A percentile compares a stretch with the other conserved stretches of the same genome.
Conservation (phyloP, 2,329 filamentous ascomycete species). For the Periconia sp. region DNA sequence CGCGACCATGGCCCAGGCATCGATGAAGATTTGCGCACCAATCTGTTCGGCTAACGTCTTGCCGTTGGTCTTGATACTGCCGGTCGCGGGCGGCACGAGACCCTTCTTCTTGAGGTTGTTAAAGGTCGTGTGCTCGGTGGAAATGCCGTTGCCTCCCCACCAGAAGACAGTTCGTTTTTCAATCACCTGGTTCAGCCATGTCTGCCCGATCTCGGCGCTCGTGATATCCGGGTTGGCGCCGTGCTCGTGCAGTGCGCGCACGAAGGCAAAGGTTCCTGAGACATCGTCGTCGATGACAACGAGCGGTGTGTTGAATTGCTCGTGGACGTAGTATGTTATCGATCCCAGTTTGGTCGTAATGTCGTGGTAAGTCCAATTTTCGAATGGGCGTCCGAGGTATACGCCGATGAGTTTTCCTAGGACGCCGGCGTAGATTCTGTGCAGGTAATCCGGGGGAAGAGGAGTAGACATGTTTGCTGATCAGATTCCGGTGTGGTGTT, state of each 20-base stretch:
- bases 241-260: conserved; percentile 31
- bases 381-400: conserved; percentile 43
- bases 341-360: conserved; percentile 36
- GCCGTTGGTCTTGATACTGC: conserved; percentile 8
- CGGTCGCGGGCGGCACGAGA: conserved; percentile 28
- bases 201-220: conserved; percentile 2
- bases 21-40: conserved; percentile 13
- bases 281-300: conserved; percentile 13
- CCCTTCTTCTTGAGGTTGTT: conserved; percentile 41
- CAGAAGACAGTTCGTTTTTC: conserved; percentile 38
- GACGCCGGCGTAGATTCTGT: conserved; percentile 44
- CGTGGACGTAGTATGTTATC: conserved; percentile 11
- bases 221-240: neutral
- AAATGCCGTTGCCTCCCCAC: conserved; percentile 45
- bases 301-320: conserved; percentile 3
- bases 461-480: too few relatives aligned
- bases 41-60: conserved; percentile 11
- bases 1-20: conserved; percentile 8
- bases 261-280: conserved; percentile 38
- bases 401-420: conserved; percentile 45
- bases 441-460: conserved; percentile 28
- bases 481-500: too few relatives aligned
- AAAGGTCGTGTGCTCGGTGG: conserved; percentile 45
- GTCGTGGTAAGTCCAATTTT: conserved; percentile 41
- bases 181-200: conserved; percentile 37